Base-by-base conservation (phyloP, 1,284 basidiomycete genomes). In the Schizophyllum amplum region DNA sequence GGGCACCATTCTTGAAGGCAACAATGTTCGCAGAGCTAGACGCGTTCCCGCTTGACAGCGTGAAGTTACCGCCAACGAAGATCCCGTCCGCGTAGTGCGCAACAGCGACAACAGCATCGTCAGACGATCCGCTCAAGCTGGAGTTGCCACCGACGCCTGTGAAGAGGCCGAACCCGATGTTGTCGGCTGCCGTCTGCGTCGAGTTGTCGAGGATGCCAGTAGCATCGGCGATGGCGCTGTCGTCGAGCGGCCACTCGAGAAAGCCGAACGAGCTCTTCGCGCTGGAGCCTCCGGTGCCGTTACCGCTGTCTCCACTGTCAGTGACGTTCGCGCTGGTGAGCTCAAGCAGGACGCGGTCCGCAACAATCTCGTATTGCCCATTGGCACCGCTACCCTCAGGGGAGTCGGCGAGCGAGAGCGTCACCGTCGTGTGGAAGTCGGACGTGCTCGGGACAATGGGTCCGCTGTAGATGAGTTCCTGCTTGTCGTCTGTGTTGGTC, bases 21-120 rank as follows among this genome's bases (percentile, higher is more conserved):
- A 91, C 81, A 56, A 98, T 81, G 65, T 96, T 96, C 57, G 81
- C 75, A 13, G 83, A 73, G 22, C 78, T 77, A 7, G 76, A 75
- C 1, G 83, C 80, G 24, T 75, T 60, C 4, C 84, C 81, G 51
- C 82, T 80, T 1, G 79, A 71, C 17, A 90, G 68, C 0, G 76
- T 76, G 70, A 98, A 95, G 57, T 79, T 76, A 15, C 96, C 95
- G 33, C 84, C 94, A 48, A 95, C 70, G 70, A 90, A 91, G 47
- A 92, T 73, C 23, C 84, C 83, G 4, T 84, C 85, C 4, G 82
- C 66, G 67, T 89, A 80, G 47, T 87, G 80, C 1, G 77, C 83
- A 57, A 90, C 78, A 17, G 86, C 72, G 22, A 84, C 75, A 15
- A 83, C 71, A 55, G 72, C 73, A 22, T 74, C 67, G 17, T 73